Percentiles rank a stretch among this genome's conserved stretches.
These are phyloP conservation scores for Monosporascus ibericus DNA, from an alignment of 2,329 filamentous ascomycete species.

Conservation along the genomic window DNA sequence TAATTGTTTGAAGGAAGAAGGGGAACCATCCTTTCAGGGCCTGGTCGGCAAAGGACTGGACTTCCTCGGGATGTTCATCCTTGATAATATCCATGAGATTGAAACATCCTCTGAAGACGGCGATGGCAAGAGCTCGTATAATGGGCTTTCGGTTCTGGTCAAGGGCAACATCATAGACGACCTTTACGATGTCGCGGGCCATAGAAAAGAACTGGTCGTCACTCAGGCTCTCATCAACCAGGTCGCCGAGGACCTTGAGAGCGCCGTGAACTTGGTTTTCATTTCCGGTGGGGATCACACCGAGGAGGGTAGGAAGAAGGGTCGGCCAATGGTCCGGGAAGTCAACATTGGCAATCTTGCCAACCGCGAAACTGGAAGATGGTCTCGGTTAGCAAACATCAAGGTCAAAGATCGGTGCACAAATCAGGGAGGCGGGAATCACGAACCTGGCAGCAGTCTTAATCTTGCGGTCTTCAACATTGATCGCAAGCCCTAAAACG, in stretches of 20 bases:
- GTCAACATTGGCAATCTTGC: conserved; percentile 89
- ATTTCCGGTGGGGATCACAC: conserved; percentile 66
- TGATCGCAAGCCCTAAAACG: conserved; percentile 72
- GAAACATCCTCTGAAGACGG: conserved; percentile 86
- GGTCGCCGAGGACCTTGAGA: conserved; percentile 77
- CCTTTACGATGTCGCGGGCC: conserved; percentile 76
- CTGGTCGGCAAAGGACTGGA: conserved; percentile 85
- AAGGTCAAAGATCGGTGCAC: background rate
- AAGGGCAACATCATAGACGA: conserved; percentile 75
- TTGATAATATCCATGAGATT: conserved; percentile 95
- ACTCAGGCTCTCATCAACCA: conserved; percentile 89
- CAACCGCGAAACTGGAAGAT: conserved; percentile 59
- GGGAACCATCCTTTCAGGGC: conserved; percentile 79
- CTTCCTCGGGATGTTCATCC: conserved; percentile 80
- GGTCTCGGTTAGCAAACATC: conserved; percentile 4
- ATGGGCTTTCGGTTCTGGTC: conserved; percentile 68
- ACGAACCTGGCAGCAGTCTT: conserved; percentile 79
- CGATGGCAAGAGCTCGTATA: conserved; percentile 78
- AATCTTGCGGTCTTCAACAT: conserved; percentile 75
- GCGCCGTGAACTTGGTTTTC: conserved; percentile 84
- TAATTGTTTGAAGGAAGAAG: conserved; percentile 77
- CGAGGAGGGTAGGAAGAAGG: conserved; percentile 74
- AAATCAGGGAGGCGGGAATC: background rate
- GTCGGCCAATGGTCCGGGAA: conserved; percentile 95
- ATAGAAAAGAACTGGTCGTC: conserved; percentile 94